Evolutionary conservation across 1,284 basidiomycete species (phyloP), one percentile per base, ranked within the genome.

Genomic region (Termitomyces sp.): DNA sequence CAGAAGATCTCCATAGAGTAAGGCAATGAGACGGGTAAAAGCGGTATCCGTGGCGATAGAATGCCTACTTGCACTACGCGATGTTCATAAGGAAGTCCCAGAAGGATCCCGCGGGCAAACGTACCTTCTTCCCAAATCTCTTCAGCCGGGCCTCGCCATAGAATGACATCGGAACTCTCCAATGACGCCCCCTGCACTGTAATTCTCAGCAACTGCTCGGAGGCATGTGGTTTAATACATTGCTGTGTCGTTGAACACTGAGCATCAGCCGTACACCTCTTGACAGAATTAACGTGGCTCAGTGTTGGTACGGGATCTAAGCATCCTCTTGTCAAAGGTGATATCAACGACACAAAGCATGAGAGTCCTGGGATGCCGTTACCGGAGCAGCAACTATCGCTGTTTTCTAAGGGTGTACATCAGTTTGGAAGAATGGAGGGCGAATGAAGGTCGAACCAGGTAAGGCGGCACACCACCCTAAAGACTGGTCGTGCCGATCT

Each of bases 101-200:
- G 39, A 10, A 34, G 19, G n/a, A 41, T 24, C 9, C 12, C 12
- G n/a, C 13, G 8, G n/a, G 34, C 52, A 49, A 50, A 41, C 9
- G 7, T 33, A 87, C 88, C 81, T 76, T 89, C 81, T 48, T 87
- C 80, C 69, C 75, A 80, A 0, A 90, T 73, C 66, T 90, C 87
- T n/a, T 63, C 61, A n/a, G 67, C 69, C 1, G 85, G 82, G 1
- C 88, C 88, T 55, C 76, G 82, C 88, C 88, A 90, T 1, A 90
- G 64, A 2, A 90, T 67, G 0, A 77, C 69, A 33, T 66, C 68
- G 13, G 70, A 64, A 2, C 55, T 56, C 8, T 62, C 57, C 17
- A 48, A 52, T 15, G 49, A 52, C 6, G 61, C 49, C 34, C 54
- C 49, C 5, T 54, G 60, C 1, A 74, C 64, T 0, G 69, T 74